Evolutionary conservation across 2,329 filamentous ascomycete species (phyloP), one percentile per base, ranked within the genome.

Genomic region (Fusarium succisae): DNA sequence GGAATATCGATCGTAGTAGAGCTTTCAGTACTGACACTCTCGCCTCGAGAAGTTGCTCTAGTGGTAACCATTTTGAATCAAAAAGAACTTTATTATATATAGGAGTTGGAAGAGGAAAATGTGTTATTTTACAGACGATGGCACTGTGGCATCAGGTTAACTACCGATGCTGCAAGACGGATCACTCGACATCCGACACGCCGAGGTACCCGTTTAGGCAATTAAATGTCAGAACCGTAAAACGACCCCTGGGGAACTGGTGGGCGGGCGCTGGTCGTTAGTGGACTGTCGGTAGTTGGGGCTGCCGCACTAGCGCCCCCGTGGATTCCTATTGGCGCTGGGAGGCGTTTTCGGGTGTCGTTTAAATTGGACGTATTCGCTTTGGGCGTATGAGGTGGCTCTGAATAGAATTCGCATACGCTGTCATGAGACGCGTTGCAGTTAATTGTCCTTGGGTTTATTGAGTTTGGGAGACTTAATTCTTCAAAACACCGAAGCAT

Each of bases 21-120:
- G 20, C 70, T 60, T 20, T 77, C 77, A 32, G 77, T 76, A 35
- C 65, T 76, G 63, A 77, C 73, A 67, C 77, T 79, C 68, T 75
- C 77, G 59, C 80, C 77, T 73, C 80, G 81, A 37, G 79, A 79
- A 53, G 81, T 80, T 15, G 82, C 75, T 73, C 83, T 80, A 13
- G 83, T 84, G 66, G 73, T 83, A 69, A 84, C 83, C 82, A 84
- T 84, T 45, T 43, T 72, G n/a, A 41, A 38, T 30, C 8, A 17
- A 22, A 35, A 15, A 39, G 2, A 28, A 22, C 6, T 28, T 17
- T 18, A 12, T 22, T 28, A 55, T 53, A 51, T 35, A 53, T 37
- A 55, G 11, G 18, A 41, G 35, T 39, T 41, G 14, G 20, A 39
- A 15, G 28, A 26, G 12, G 13, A 41, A 38, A 44, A 32, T 18